These are phyloP conservation scores for Comarum palustre DNA, from an alignment of 306 rosid genomes.

Conservation along the genomic window DNA sequence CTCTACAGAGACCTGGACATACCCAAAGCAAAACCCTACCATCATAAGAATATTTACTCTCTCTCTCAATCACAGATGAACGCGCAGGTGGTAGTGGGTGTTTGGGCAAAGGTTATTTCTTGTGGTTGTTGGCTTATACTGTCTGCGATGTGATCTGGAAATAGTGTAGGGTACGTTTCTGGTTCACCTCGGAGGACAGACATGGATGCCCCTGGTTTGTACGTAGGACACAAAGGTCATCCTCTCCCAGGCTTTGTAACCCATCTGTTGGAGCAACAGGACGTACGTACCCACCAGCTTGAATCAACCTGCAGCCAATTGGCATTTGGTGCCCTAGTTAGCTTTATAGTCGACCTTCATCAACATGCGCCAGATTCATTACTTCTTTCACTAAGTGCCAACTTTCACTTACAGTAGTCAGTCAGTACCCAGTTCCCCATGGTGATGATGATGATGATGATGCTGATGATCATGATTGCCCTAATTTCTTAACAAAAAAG, in stretches of 20 bases:
- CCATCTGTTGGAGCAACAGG: constrained; percentile 46
- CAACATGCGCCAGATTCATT: neutral
- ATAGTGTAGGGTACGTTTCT: constrained; percentile 24
- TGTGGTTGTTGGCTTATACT: constrained; percentile 10
- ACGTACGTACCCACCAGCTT: constrained; percentile 13
- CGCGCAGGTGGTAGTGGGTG: neutral
- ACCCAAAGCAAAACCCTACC: constrained; percentile 2
- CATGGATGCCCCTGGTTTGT: constrained; percentile 35
- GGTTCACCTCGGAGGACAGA: constrained; percentile 28
- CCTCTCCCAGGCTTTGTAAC: constrained; percentile 38
- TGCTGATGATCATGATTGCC: neutral
- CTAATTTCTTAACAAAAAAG: neutral
- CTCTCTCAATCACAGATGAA: constrained; percentile 3
- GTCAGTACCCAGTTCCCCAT: neutral
- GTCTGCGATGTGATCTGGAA: constrained; percentile 9
- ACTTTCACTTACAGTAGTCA: neutral
- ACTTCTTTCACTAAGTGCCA: neutral
- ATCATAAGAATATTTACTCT: constrained; percentile 9
- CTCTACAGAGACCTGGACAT: neutral
- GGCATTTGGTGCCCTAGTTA: constrained; percentile 8
- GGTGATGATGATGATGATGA: neutral
- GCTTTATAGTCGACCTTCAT: neutral
- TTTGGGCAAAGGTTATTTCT: neutral
- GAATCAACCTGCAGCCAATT: constrained; percentile 31
- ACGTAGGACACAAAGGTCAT: constrained; percentile 33